Base-by-base conservation (phyloP, 345 rosid species). In the Citrus australasica region DNA sequence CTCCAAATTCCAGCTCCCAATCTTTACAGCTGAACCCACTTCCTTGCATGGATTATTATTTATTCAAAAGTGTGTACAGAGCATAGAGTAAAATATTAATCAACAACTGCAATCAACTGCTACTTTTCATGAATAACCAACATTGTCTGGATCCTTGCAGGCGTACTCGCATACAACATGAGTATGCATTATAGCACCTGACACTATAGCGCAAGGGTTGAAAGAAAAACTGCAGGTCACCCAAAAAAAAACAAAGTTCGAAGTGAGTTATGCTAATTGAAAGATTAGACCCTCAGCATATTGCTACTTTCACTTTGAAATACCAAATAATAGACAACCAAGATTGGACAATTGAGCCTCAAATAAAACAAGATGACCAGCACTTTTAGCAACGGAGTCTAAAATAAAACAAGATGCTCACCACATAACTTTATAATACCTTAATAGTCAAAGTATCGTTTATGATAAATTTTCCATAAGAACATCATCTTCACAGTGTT, bases 1-100 rank as follows among this genome's bases (percentile, higher is more conserved):
- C 99, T 73, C 99, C 99, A 78, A 94, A 94, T 83, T 96, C 97
- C 83, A 96, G 81, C 69, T 86, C 73, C 91, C 80, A 79, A 94
- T 86, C 87, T 87, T 92, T 84, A 94, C 97, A 0, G 90, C 81
- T 48, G 95, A 87, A 53, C 97, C 93, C 63, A 94, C 90, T 81
- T 91, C 97, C 82, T 90, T 89, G 35, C 97, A 90, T 60, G 91
- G 80, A 83, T 89, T 86, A 35, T 37, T 7, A 1, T 37, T 37
- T 37, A 79, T 84, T 80, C 80, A 96, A 65, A 67, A 90, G 10
- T 65, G 88, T 88, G 97, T 96, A 90, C 66, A 72, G 42, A 46
- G 61, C 51, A 77, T 7, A 9, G 67, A 2, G 30, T 25, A 60
- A 66, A 69, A 63, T 40, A 77, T 21, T 25, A 82, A 33, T 59